phyloP scores from a whole-genome alignment of 768 basidiomycete genomes.

The Lactarius akahatsu region DNA sequence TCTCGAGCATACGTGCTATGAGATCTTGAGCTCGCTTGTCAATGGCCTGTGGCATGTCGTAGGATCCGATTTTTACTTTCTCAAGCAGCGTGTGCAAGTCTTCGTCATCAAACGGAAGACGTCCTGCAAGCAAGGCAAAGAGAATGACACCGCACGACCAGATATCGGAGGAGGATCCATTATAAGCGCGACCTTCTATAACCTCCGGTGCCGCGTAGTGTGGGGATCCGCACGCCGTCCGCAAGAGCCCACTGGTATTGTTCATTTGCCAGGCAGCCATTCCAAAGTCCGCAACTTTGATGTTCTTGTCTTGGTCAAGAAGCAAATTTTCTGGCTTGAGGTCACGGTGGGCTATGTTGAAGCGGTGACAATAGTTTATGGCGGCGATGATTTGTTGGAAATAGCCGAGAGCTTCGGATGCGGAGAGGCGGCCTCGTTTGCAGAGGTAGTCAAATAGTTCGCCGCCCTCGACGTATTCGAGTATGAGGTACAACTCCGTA shows the following conservation, averaged over 20 bases:
- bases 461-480: conserved; percentile 93
- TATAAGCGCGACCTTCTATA: conserved; percentile 76
- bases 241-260: conserved; percentile 55
- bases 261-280: conserved; percentile 90
- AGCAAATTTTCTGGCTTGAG: conserved; percentile 90
- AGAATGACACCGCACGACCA: conserved; percentile 98
- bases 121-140: conserved; percentile 81
- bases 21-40: conserved; percentile 72
- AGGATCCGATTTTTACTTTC: conserved; percentile 74
- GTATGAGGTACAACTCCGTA: conserved; percentile 82
- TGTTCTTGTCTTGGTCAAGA: conserved; percentile 75
- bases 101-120: conserved; percentile 92
- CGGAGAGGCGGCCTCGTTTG: conserved; percentile 66
- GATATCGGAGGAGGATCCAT: conserved; percentile 87
- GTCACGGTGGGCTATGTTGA: conserved; percentile 93
- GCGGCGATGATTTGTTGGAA: conserved; percentile 94
- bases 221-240: conserved; percentile 90
- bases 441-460: conserved; percentile 94
- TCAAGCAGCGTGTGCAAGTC: conserved; percentile 73
- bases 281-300: conserved; percentile 97
- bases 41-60: conserved; percentile 71
- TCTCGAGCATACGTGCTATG: conserved; percentile 76
- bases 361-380: conserved; percentile 90
- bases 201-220: conserved; percentile 96
- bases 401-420: conserved; percentile 74